Base-by-base conservation (phyloP, 306 rosid species). In the Ceratonia siliqua region DNA sequence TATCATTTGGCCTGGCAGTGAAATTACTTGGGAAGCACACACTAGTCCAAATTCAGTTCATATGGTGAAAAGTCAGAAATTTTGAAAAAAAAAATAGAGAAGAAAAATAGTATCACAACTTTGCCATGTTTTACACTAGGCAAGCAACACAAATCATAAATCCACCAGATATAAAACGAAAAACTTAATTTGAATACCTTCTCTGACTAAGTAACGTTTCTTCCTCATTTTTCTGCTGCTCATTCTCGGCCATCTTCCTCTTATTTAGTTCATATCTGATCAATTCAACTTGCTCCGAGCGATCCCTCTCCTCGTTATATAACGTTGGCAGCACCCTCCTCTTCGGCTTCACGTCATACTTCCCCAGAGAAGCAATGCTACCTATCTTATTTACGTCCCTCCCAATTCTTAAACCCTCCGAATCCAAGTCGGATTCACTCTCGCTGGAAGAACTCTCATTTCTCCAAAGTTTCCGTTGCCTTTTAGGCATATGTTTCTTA, bases 361-460 rank as follows among this genome's bases (percentile, higher is more conserved):
- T 86, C 53, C 97, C 96, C 82, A 94, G 68, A 15, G 97, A 82
- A 82, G 94, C 93, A 82, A 87, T 87, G 38, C 96, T 87, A 17
- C 93, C 94, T n/a, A 66, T 68, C 72, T 48, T 88, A 83, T 57
- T 83, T 77, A 78, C 65, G 70, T 55, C 55, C 46, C 28, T 49
- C 43, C 54, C 68, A 45, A 41, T 57, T 57, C 78, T 41, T 8
- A 58, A 81, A 6, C 70, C 50, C 13, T 86, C 91, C 0, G 73
- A 82, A 48, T 43, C 70, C 21, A 18, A 57, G 13, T 78, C 83
- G 0, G 81, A 77, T 1, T 83, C 94, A 25, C 67, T 68, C 4
- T 68, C 86, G 24, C 81, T 78, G 18, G 84, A 69, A 13, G 89
- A 87, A 70, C 78, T 75, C 20, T 62, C 82, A 7, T 82, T 78